Conservation (phyloP, 371 early-diverging fungal species). For the Syncephalastrum sp. region DNA sequence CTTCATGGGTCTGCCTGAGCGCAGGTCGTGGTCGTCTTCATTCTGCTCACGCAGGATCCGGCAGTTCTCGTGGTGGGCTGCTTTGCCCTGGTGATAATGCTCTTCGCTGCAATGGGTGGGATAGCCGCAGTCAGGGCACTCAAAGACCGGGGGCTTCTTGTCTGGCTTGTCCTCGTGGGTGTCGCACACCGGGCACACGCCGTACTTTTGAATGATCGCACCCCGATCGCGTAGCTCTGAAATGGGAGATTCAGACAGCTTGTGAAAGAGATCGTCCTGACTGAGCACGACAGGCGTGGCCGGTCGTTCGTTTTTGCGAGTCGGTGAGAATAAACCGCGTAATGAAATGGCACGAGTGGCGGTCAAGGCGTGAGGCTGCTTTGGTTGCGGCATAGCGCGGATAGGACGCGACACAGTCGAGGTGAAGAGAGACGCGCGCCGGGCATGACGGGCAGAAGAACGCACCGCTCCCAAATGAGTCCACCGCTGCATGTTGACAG, state of each 20-base stretch:
- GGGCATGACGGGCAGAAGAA: too few relatives aligned
- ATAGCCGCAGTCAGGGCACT: slow-evolving; percentile 83
- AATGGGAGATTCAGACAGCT: slow-evolving; percentile 71
- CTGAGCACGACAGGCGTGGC: slow-evolving; percentile 17
- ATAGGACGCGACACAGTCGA: too few relatives aligned
- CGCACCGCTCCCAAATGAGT: too few relatives aligned
- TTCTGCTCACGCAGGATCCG: slow-evolving; percentile 66
- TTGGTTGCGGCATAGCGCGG: too few relatives aligned
- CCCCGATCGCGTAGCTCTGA: slow-evolving; percentile 70
- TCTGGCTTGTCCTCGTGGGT: slow-evolving; percentile 37
- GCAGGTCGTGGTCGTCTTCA: slow-evolving; percentile 84
- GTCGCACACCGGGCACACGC: slow-evolving; percentile 76
- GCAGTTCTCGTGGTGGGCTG: slow-evolving; percentile 61
- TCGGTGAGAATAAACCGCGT: slow-evolving; percentile 7
- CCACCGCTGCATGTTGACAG: too few relatives aligned
- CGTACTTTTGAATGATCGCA: slow-evolving; percentile 65
- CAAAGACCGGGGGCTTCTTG: slow-evolving; percentile 52
- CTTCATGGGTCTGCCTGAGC: slow-evolving; percentile 72
- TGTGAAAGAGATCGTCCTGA: slow-evolving; percentile 70
- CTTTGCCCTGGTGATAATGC: slow-evolving; percentile 67
- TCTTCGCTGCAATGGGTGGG: slow-evolving; percentile 82
- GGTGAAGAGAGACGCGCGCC: too few relatives aligned
- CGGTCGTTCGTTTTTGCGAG: slow-evolving; percentile 1
- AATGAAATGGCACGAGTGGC: slow-evolving; percentile 14
- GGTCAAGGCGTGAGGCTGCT: not conserved